These are phyloP conservation scores for Picea abies DNA, from an alignment of 83 land plant species.

Conservation along the genomic window DNA sequence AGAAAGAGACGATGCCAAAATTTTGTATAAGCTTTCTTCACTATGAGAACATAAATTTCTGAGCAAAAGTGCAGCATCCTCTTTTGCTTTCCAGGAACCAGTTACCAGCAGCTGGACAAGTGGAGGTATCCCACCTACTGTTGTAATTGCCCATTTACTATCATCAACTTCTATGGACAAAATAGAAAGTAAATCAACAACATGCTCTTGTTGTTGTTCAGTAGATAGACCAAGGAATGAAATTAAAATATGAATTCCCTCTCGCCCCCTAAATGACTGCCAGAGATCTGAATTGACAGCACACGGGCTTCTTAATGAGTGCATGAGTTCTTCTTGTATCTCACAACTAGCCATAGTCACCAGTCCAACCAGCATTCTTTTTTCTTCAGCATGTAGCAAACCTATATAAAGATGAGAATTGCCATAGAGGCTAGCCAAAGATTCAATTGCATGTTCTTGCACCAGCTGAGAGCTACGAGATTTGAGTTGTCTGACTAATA, in stretches of 20 bases:
- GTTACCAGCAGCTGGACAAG: too few relatives aligned
- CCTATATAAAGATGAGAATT: conserved; percentile 27
- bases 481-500: conserved; percentile 58
- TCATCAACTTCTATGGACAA: conserved; percentile 69
- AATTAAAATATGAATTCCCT: conserved; percentile 80
- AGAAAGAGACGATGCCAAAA: too few relatives aligned
- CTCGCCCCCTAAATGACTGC: conserved; percentile 68
- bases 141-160: conserved; percentile 88
- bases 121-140: conserved; percentile 79
- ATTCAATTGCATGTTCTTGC: conserved; percentile 80
- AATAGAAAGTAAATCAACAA: conserved; percentile 66
- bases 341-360: conserved; percentile 70
- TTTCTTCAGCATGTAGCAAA: conserved; percentile 66
- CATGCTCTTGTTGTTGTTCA: conserved; percentile 85
- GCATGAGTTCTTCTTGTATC: conserved; percentile 62
- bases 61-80: not conserved
- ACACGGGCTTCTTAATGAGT: conserved; percentile 51
- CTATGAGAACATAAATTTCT: conserved; percentile 12
- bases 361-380: conserved; percentile 70
- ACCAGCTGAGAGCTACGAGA: conserved; percentile 48
- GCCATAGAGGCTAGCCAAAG: conserved; percentile 50
- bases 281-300: conserved; percentile 20
- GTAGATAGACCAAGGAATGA: conserved; percentile 75
- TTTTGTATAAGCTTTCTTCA: too few relatives aligned
- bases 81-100: too few relatives aligned